Evolutionary conservation across 352 stramenopile genomes (phyloP).

Genomic region (Pseudoperonospora humuli): DNA sequence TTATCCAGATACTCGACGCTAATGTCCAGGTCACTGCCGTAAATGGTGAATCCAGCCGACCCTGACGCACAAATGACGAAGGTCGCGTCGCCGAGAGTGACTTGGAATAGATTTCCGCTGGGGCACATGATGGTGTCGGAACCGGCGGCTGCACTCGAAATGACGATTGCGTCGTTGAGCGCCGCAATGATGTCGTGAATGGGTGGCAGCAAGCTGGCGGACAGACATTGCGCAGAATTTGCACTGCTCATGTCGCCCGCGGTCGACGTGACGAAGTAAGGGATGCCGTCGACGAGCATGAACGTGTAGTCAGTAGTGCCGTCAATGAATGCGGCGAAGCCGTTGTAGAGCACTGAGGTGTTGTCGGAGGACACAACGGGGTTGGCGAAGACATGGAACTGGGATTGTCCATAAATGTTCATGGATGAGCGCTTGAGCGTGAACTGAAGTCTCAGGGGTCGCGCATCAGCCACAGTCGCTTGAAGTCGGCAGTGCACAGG

Average conservation of each 20-base stretch:
- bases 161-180: constrained; percentile 13
- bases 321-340: constrained; percentile 21
- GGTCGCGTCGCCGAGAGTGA: constrained; percentile 20
- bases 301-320: constrained; percentile 18
- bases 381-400: constrained; percentile 33
- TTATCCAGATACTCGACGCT: constrained; percentile 17
- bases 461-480: no score
- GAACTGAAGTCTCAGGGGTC: no score
- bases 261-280: constrained; percentile 16
- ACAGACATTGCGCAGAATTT: constrained; percentile 16
- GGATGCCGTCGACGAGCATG: constrained; percentile 24
- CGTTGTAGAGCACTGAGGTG: constrained; percentile 24
- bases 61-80: constrained; percentile 24
- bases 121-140: constrained; percentile 21
- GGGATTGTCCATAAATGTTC: not conserved
- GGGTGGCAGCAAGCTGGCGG: constrained; percentile 11
- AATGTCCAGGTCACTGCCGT: constrained; percentile 29
- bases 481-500: no score
- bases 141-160: constrained; percentile 5
- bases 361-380: constrained; percentile 20
- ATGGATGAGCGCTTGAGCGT: no score
- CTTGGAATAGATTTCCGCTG: constrained; percentile 22
- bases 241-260: constrained; percentile 1
- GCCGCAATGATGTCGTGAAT: constrained; percentile 21
- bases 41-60: constrained; percentile 11